Evolutionary conservation across 176 grass and related monocot genomes (phyloP), one percentile per base, ranked within the genome.

Genomic region (Aegilops tauschii): DNA sequence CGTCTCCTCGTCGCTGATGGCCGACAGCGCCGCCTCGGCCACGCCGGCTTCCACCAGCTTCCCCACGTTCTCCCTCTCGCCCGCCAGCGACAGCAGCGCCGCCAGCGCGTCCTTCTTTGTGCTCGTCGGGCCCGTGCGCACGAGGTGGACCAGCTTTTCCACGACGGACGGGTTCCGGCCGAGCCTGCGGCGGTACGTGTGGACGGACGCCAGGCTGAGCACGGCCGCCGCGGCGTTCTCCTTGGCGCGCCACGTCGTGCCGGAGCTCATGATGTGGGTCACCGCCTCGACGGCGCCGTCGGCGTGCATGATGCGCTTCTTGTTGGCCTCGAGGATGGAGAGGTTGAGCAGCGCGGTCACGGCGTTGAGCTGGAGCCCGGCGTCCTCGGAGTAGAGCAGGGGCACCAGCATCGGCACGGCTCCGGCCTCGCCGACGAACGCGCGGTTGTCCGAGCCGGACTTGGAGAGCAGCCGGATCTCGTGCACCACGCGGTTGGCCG

Each of bases 301-400:
- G 4, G 89, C 89, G 84, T 99, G 94, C 97, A 99, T 97, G 85
- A 99, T 94, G 63, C 88, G 94, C 90, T 92, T 91, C 87, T 94
- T 96, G 92, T 99, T 99, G 30, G 94, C 90, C 66, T 99, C 97
- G 25, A 94, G 89, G 21, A 97, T 93, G 13, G 94, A 99, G 0
- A 99, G 94, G 86, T 99, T 99, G 8, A 99, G 92, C 80, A 99
- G 65, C 52, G 92, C 97, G 5, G 97, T 96, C 13, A 99, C 87
- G 12, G 94, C 90, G 90, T 96, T 93, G 39, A 99, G 89, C 85
- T 99, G 94, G 20, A 99, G 92, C 47, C 28, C 91, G 6, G 87
- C 86, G 54, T 94, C 92, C 1, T 85, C 80, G 40, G 97, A 96
- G 85, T 88, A 83, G 87, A 99, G 89, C 30, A 96, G 68, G 9